phyloP scores from a whole-genome alignment of 495 filamentous ascomycete genomes.

The Hamigera avellanea region DNA sequence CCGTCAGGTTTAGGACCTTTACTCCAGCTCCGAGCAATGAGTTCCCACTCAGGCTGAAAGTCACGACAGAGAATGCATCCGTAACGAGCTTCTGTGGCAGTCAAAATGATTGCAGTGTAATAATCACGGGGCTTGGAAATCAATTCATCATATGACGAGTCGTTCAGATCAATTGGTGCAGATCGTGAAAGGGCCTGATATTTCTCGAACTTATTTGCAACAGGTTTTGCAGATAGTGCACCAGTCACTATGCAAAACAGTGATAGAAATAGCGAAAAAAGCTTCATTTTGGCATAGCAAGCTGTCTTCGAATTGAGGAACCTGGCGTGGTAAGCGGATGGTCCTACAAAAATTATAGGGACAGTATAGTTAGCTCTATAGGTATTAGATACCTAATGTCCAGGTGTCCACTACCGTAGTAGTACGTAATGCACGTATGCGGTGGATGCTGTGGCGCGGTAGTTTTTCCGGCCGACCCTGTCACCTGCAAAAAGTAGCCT shows the following conservation, averaged over 20 bases:
- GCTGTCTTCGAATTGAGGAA: not conserved
- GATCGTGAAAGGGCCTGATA: slow-evolving; percentile 58
- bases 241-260: slow-evolving; percentile 38
- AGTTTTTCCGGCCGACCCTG: not conserved
- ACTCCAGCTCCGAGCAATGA: slow-evolving; percentile 79
- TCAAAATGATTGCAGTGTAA: slow-evolving; percentile 70
- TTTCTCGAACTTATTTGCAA: slow-evolving; percentile 43
- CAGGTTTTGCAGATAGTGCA: slow-evolving; percentile 16
- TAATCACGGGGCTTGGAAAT: slow-evolving; percentile 74
- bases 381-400: slow-evolving; percentile 3
- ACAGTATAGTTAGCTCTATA: too few relatives aligned
- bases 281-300: slow-evolving; percentile 32
- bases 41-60: slow-evolving; percentile 90
- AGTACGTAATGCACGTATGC: too few relatives aligned
- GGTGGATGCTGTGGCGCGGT: not conserved
- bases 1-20: slow-evolving; percentile 65
- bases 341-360: too few relatives aligned
- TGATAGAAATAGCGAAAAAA: slow-evolving; percentile 42
- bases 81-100: slow-evolving; percentile 73
- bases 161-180: slow-evolving; percentile 62
- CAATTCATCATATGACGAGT: slow-evolving; percentile 60
- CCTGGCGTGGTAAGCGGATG: too few relatives aligned
- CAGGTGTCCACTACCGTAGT: slow-evolving; percentile 20
- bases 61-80: slow-evolving; percentile 80
- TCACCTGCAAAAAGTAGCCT: not conserved